These are phyloP conservation scores for Begonia masoniana DNA, from an alignment of 306 rosid species.

Conservation along the genomic window DNA sequence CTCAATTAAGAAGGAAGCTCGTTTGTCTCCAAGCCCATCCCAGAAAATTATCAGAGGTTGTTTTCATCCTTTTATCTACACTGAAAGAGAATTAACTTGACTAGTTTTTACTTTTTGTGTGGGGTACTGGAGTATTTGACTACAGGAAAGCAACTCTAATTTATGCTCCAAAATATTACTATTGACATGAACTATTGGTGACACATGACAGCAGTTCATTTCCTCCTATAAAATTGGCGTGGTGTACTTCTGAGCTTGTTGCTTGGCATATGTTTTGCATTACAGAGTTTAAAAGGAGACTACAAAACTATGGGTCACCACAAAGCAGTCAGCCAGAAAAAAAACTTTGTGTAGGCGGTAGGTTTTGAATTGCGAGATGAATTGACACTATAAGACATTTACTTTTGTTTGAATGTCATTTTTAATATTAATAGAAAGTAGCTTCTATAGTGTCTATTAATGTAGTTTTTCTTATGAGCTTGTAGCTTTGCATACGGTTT, in stretches of 20 bases:
- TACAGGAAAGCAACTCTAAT: not conserved
- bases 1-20: slow-evolving; percentile 17
- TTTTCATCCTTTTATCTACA: not conserved
- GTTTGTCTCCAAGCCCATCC: slow-evolving; percentile 51
- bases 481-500: no score
- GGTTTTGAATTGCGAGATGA: not conserved
- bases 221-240: not conserved
- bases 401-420: no score
- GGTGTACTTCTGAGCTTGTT: not conserved
- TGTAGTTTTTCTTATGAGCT: no score
- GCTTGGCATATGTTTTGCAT: slow-evolving; percentile 8
- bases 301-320: slow-evolving; percentile 46
- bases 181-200: not conserved
- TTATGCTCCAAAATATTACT: not conserved
- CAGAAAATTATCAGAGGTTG: slow-evolving; percentile 65
- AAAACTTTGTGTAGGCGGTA: no score
- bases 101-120: not conserved
- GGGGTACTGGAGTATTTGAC: not conserved
- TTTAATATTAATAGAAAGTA: no score
- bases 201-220: no score
- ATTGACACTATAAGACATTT: not conserved
- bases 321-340: slow-evolving; percentile 20
- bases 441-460: no score
- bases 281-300: slow-evolving; percentile 79
- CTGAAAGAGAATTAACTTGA: not conserved